These are phyloP conservation scores for Alternaria alternata DNA, from an alignment of 2,329 filamentous ascomycete genomes.

Conservation along the genomic window DNA sequence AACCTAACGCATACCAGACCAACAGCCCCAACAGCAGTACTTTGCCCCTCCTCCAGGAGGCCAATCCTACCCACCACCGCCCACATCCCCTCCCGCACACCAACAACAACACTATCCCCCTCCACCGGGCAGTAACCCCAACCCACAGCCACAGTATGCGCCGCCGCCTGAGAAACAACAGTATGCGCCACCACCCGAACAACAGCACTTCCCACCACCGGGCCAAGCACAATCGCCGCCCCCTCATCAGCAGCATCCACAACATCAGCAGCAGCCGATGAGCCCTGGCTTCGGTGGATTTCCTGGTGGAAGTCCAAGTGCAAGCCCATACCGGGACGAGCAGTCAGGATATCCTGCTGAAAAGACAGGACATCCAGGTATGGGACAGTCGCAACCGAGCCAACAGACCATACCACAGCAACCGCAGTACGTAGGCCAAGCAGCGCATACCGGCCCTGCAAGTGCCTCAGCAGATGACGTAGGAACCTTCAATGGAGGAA, in stretches of 20 bases:
- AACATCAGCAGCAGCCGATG: constrained; percentile 29
- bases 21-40: constrained; percentile 47
- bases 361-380: constrained; percentile 41
- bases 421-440: constrained; percentile 38
- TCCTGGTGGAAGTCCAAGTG: constrained; percentile 35
- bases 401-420: constrained; percentile 41
- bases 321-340: constrained; percentile 26
- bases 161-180: constrained; percentile 43
- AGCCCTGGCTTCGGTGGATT: constrained; percentile 40
- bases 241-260: constrained; percentile 23
- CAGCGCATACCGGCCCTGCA: constrained; percentile 33
- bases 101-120: constrained; percentile 46
- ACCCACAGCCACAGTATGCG: constrained; percentile 36
- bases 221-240: constrained; percentile 30
- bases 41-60: constrained; percentile 49
- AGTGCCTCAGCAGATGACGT: constrained; percentile 74
- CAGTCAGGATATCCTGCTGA: constrained; percentile 6
- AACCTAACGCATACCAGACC: constrained; percentile 28
- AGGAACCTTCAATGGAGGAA: constrained; percentile 96
- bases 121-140: constrained; percentile 29
- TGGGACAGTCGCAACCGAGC: constrained; percentile 37
- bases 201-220: constrained; percentile 41
- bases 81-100: constrained; percentile 41
- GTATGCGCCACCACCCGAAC: constrained; percentile 45
- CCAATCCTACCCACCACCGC: constrained; percentile 48